A percentile compares a stretch with the other conserved stretches of the same genome.
These are phyloP conservation scores for Macrolepiota dolichaula DNA, from an alignment of 768 basidiomycete genomes.

Conservation along the genomic window DNA sequence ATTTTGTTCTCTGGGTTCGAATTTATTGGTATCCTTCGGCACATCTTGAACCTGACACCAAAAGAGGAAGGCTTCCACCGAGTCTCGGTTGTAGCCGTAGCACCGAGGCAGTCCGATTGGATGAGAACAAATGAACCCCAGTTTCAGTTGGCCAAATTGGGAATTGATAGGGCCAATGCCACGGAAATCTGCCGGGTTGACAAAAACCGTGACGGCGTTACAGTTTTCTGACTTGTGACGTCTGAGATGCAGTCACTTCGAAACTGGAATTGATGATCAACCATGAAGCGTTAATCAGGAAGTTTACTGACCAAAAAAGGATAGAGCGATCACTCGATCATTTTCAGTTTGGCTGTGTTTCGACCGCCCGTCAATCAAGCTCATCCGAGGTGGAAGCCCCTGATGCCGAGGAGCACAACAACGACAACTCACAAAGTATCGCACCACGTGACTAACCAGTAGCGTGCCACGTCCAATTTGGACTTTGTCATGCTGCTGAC, in stretches of 20 bases:
- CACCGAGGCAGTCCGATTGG: slow-evolving; percentile 25
- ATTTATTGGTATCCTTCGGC: slow-evolving; percentile 16
- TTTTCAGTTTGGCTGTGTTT: slow-evolving; percentile 1
- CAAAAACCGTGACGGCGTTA: slow-evolving; percentile 2
- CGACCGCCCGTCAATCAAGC: slow-evolving; percentile 1
- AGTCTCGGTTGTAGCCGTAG: slow-evolving; percentile 16
- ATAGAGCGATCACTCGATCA: not conserved
- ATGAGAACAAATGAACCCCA: slow-evolving; percentile 22
- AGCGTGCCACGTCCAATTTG: not conserved
- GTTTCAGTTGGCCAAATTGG: slow-evolving; percentile 15
- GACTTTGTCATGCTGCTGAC: not conserved
- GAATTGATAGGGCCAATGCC: not conserved
- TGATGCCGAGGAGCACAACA: slow-evolving; percentile 1
- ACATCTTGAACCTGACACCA: not conserved
- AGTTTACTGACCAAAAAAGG: slow-evolving; percentile 8
- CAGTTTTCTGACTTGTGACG: slow-evolving; percentile 4
- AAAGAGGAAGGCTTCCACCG: slow-evolving; percentile 13
- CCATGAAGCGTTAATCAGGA: slow-evolving; percentile 11
- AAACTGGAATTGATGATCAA: slow-evolving; percentile 11
- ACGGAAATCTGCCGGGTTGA: slow-evolving; percentile 1
- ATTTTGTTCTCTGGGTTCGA: slow-evolving; percentile 14
- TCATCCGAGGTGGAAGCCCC: slow-evolving; percentile 1
- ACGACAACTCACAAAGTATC: not conserved
- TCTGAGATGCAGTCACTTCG: slow-evolving; percentile 9
- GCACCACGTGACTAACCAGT: not conserved